Base-by-base conservation (phyloP, 164 flowering plant genomes). In the Macadamia tetraphylla region DNA sequence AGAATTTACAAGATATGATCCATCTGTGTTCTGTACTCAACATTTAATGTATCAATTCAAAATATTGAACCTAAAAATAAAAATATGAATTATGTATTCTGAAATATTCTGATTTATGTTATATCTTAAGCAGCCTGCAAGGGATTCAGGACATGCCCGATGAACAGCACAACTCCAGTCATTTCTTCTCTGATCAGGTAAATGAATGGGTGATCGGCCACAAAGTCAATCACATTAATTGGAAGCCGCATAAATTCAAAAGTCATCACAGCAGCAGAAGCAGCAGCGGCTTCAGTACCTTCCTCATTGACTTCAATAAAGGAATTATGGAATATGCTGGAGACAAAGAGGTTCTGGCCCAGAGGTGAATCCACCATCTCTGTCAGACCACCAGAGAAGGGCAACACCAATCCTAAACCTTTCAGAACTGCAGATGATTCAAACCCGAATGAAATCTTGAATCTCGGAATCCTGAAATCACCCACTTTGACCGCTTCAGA, bases 241-340 rank as follows among this genome's bases (percentile, higher is more conserved):
- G 15, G 1, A 18, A 18, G 0, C 9, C 1, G 23, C 23, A 23
- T 23, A 23, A 23, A 23, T 23, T 23, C 23, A 23, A 23, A 23
- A 23, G 23, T 23, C 23, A 23, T 17, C 56, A 80, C 81, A 48
- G 58, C 86, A 14, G 85, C 88, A 58, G 91, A 62, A 13, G 87
- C 84, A 62, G 90, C 86, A 17, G 88, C 89, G 17, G 91, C 91
- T 78, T 90, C 90, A 35, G 96, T 82, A 12, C 96, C 96, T 79
- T 87, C 90, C 66, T 90, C 96, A 66, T 88, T 87, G 1, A 90
- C 92, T 73, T 87, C 93, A 23, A 90, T 78, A 70, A 82, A 83
- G 3, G 89, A 80, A 63, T 88, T 88, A 32, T 87, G 91, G 71
- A 74, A 81, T 57, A 90, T 81, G 72, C 78, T 77, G 0, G 92